Evolutionary conservation across 192 early-diverging fungal species (phyloP).

Genomic region (Geosiphon pyriformis): DNA sequence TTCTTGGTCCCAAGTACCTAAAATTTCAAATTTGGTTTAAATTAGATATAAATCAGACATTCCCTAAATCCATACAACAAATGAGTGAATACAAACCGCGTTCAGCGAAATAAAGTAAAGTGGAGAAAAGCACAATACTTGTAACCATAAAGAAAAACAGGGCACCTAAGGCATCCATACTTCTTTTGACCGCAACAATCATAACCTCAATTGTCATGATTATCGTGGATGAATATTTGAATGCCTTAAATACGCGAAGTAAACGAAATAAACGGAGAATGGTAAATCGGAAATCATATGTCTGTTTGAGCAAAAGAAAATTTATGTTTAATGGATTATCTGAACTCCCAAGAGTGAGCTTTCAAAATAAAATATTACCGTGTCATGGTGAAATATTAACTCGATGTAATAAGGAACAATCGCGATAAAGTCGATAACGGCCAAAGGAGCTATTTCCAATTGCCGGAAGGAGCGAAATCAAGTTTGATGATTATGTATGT

Average conservation of each 20-base stretch:
- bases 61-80: not conserved
- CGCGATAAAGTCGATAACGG: slow-evolving; percentile 71
- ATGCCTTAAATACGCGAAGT: slow-evolving; percentile 72
- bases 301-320: slow-evolving; percentile 27
- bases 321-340: not conserved
- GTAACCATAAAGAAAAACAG: slow-evolving; percentile 70
- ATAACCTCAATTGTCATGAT: slow-evolving; percentile 81
- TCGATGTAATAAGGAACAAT: slow-evolving; percentile 80
- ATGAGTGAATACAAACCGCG: slow-evolving; percentile 43
- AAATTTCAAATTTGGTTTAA: not conserved
- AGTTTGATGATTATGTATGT: not conserved
- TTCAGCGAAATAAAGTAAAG: slow-evolving; percentile 77
- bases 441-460: slow-evolving; percentile 43
- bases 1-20: slow-evolving; percentile 60
- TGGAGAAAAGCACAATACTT: slow-evolving; percentile 66
- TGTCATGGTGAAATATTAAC: slow-evolving; percentile 56
- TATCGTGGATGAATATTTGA: slow-evolving; percentile 76
- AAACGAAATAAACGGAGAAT: slow-evolving; percentile 72
- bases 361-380: slow-evolving; percentile 33
- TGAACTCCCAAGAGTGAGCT: not conserved
- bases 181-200: slow-evolving; percentile 70
- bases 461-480: not conserved
- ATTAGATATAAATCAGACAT: slow-evolving; percentile 4
- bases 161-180: slow-evolving; percentile 67
- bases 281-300: slow-evolving; percentile 78